A percentile compares a stretch with the other conserved stretches of the same genome.
These are phyloP conservation scores for Phoenix roebelenii DNA, from an alignment of 176 grass and related monocot genomes.

Conservation along the genomic window DNA sequence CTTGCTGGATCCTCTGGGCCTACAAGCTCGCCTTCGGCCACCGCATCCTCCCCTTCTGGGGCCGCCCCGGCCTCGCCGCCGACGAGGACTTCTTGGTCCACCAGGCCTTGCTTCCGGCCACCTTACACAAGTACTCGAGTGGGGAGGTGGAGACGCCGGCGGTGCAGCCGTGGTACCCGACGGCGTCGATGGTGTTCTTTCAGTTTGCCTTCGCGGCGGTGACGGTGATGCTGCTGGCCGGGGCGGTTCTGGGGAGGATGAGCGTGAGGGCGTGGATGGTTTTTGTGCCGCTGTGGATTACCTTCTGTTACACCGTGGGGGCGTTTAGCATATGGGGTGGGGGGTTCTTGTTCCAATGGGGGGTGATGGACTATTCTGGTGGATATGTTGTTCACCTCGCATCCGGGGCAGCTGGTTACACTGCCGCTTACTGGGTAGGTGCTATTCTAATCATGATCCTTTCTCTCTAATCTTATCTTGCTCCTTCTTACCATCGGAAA, in stretches of 20 bases:
- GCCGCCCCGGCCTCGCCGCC: constrained; percentile 39
- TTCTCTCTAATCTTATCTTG: no score
- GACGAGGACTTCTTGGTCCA: constrained; percentile 31
- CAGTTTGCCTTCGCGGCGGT: constrained; percentile 60
- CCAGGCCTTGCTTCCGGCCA: constrained; percentile 44
- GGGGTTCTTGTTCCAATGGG: constrained; percentile 68
- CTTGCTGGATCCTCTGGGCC: constrained; percentile 17
- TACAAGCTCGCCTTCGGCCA: constrained; percentile 44
- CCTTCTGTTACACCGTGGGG: constrained; percentile 62
- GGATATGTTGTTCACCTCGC: constrained; percentile 35
- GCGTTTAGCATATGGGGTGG: constrained; percentile 77
- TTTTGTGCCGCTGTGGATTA: constrained; percentile 57
- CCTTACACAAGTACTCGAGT: constrained; percentile 26
- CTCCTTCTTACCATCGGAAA: no score
- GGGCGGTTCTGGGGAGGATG: constrained; percentile 62
- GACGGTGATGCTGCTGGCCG: constrained; percentile 67
- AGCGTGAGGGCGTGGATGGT: constrained; percentile 83
- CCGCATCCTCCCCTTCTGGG: constrained; percentile 64
- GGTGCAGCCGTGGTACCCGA: constrained; percentile 56
- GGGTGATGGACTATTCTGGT: constrained; percentile 28
- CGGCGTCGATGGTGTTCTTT: constrained; percentile 61
- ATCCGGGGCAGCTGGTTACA: constrained; percentile 28
- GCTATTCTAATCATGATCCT: background rate
- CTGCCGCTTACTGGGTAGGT: constrained; percentile 34
- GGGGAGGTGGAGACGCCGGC: constrained; percentile 30